Evolutionary conservation across 2,329 filamentous ascomycete genomes (phyloP), one percentile per base, ranked within the genome.

Genomic region (Trichoderma oligosporum): DNA sequence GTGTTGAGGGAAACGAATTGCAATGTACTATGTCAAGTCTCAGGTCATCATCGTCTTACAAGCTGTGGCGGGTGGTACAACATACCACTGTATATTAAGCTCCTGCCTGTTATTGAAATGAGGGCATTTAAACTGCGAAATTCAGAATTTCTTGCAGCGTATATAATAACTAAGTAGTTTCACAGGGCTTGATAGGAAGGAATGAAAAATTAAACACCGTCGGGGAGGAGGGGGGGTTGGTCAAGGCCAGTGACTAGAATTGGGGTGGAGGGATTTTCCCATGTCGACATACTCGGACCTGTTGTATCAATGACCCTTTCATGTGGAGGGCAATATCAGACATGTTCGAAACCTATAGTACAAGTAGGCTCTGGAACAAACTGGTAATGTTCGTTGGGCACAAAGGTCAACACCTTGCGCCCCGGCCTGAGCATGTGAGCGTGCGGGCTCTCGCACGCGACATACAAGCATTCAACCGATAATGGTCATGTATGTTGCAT

Each of bases 241-340:
- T 16, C 38, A 41, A 22, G 29, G 35, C 47, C 29, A 41, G 25
- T 14, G 16, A 29, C 38, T 7, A 29, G 39, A 12, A 29, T 29
- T 7, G 20, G 39, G n/a, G 41, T n/a, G 31, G 51, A 46, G 41
- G 51, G 41, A 54, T 45, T 45, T 54, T 45, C 16, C n/a, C 20
- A 54, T 54, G 41, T 54, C 41, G 51, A 46, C 22, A 12, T 38
- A 1, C 24, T 31, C 41, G 27, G 5, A 31, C n/a, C n/a, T n/a
- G 33, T 46, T 16, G 22, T 24, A 54, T 54, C 51, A n/a, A 54
- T 54, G 31, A 27, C 45, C 16, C 29, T 22, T 36, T 36, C 14
- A 11, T 24, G 51, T 29, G 39, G 51, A 54, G 41, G 41, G 38
- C 22, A 22, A 11, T 20, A 53, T 22, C 44, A 35, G 33, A 14